phyloP scores from a whole-genome alignment of 2,329 filamentous ascomycete species.

The Ustilaginoidea virens region DNA sequence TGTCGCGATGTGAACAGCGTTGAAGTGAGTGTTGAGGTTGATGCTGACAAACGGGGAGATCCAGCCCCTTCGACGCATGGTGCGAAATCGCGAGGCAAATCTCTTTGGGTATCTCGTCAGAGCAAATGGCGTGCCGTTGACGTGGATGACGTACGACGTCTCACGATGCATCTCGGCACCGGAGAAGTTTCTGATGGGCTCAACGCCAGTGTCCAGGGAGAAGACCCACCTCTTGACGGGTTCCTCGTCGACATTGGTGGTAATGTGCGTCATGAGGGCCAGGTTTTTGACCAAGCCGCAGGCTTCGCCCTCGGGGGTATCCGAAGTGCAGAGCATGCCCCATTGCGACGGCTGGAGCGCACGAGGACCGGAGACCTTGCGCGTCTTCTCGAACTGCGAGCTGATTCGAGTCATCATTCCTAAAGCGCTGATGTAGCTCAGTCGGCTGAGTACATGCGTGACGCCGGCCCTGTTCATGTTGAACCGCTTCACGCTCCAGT shows the following conservation, averaged over 20 bases:
- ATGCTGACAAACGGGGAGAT: conserved; percentile 96
- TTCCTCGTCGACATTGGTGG: conserved; percentile 85
- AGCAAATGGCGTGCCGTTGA: conserved; percentile 90
- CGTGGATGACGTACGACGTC: conserved; percentile 77
- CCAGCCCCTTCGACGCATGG: conserved; percentile 73
- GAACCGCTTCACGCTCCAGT: conserved; percentile 96
- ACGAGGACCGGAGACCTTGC: conserved; percentile 90
- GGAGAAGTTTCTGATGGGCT: conserved; percentile 51
- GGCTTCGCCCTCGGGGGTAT: conserved; percentile 96
- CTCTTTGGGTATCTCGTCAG: conserved; percentile 73
- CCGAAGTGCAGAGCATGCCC: conserved; percentile 92
- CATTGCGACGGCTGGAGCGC: conserved; percentile 95
- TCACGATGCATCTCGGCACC: conserved; percentile 76
- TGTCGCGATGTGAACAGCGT: conserved; percentile 85
- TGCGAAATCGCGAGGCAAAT: conserved; percentile 74
- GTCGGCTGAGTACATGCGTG: conserved; percentile 84
- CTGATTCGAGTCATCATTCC: conserved; percentile 99
- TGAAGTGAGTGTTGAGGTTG: conserved; percentile 86
- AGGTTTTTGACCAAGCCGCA: conserved; percentile 97
- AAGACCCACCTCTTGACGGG: conserved; percentile 80
- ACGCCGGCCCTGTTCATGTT: conserved; percentile 97
- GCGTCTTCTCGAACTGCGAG: conserved; percentile 96
- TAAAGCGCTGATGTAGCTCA: conserved; percentile 91
- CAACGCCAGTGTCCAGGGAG: conserved; percentile 71
- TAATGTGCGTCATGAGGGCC: conserved; percentile 98